These are phyloP conservation scores for Xerocomellus dryophilus DNA, from an alignment of 768 basidiomycete species.

Conservation along the genomic window DNA sequence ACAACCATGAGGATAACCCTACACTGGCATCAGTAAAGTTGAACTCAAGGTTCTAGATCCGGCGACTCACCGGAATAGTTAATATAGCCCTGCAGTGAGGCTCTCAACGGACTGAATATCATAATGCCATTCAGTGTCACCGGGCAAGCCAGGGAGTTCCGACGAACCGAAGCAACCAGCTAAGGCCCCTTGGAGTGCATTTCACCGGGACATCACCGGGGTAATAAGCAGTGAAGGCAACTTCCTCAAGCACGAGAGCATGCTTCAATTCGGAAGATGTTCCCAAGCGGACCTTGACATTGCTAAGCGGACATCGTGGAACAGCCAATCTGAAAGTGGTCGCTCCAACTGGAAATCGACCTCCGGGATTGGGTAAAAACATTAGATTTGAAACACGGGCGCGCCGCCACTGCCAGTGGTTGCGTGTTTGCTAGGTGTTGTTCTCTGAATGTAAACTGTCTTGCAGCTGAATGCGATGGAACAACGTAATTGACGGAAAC, in stretches of 20 bases:
- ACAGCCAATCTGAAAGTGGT: conserved; percentile 54
- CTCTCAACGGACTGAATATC: conserved; percentile 36
- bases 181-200: conserved; percentile 39
- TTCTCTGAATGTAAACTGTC: too few species aligned
- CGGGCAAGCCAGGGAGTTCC: neutral
- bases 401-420: too few species aligned
- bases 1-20: conserved; percentile 30
- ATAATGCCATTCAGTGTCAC: conserved; percentile 3
- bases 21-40: neutral
- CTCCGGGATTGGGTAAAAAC: conserved; percentile 41
- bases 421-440: too few species aligned
- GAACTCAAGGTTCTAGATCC: neutral
- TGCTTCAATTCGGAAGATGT: conserved; percentile 29
- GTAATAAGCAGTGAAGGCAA: conserved; percentile 64
- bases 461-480: too few species aligned
- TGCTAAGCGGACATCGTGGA: conserved; percentile 39
- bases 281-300: conserved; percentile 35
- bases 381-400: conserved; percentile 25
- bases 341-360: conserved; percentile 57
- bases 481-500: too few species aligned
- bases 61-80: conserved; percentile 44
- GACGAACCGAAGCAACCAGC: conserved; percentile 58
- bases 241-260: conserved; percentile 56
- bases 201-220: conserved; percentile 43
- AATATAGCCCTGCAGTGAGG: conserved; percentile 47